Base-by-base conservation (phyloP, 371 early-diverging fungal species). In the Saksenaea vasiformis region DNA sequence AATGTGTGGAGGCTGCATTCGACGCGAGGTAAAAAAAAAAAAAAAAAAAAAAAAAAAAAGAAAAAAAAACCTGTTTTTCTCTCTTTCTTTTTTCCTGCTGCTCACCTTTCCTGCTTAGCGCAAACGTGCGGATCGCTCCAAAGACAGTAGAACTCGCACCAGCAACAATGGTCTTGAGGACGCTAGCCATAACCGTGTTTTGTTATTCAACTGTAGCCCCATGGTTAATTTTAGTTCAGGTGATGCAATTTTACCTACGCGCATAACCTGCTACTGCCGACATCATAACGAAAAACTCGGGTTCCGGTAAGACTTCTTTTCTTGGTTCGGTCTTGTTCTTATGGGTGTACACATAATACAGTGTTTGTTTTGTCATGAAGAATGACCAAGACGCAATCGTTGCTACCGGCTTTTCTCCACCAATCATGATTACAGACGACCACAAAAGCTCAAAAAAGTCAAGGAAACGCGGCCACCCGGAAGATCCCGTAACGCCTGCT, bases 201-300 rank as follows among this genome's bases (percentile, higher is more conserved):
- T 93, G 3, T 79, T 93, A 8, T 95, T 95, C 74, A 95, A 93
- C 72, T 92, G 93, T 77, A 85, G 80, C 61, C 89, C 90, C 34
- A 66, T 93, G 55, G 84, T 94, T 9, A 92, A 93, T 67, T 94
- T 97, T 64, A 84, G 80, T 69, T 86, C 87, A 19, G 94, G 94
- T 36, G 94, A 93, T 70, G 84, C 90, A 1, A 86, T 90, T 58
- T 72, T 97, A 41, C 95, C 95, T 14, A 91, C 94, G 1, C 87
- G 97, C 37, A 94, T 97, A 62, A 95, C 96, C 8, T 97, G 97
- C 74, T 97, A 97, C 73, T 95, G 95, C 77, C 85, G 97, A 13
- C 97, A 97, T 67, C 96, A 95, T 69, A 83, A 87, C 66, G 97
- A 97, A 69, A 92, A 92, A 70, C 72, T 87, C 13, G 97, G 97